Evolutionary conservation across 2,329 filamentous ascomycete species (phyloP).

Genomic region (Pseudogymnoascus sp.): DNA sequence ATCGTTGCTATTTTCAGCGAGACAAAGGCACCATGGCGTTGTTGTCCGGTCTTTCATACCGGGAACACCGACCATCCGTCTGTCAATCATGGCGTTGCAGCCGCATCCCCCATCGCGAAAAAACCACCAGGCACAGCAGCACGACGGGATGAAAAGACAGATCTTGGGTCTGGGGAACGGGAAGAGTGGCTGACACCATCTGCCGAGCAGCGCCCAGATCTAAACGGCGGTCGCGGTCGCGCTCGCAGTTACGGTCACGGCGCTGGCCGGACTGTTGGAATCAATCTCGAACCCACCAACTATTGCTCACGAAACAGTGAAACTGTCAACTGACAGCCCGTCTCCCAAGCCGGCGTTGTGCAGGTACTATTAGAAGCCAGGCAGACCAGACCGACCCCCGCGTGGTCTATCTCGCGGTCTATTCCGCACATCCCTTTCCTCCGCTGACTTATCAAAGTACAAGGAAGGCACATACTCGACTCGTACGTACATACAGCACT

Average conservation of each 20-base stretch:
- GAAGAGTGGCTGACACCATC: neutral
- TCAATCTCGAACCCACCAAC: neutral
- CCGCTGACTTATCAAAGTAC: neutral
- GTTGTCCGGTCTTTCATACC: neutral
- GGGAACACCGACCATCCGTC: neutral
- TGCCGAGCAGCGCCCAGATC: neutral
- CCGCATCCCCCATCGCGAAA: neutral
- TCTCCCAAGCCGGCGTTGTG: neutral
- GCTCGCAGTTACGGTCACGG: neutral
- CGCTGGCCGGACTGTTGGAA: neutral
- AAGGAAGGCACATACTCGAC: neutral
- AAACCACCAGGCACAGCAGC: neutral
- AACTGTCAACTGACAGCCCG: neutral
- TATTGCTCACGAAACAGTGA: neutral
- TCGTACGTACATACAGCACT: neutral
- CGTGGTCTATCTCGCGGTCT: neutral
- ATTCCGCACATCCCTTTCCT: neutral
- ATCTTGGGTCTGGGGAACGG: neutral
- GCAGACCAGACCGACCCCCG: neutral
- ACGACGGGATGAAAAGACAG: neutral
- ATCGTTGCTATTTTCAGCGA: neutral
- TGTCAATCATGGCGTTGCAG: neutral
- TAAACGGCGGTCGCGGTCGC: neutral
- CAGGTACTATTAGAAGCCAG: neutral
- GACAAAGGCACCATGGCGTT: neutral